A percentile compares a stretch with the other conserved stretches of the same genome.
These are phyloP conservation scores for Lagerstroemia fauriei DNA, from an alignment of 441 rosid genomes.

Conservation along the genomic window DNA sequence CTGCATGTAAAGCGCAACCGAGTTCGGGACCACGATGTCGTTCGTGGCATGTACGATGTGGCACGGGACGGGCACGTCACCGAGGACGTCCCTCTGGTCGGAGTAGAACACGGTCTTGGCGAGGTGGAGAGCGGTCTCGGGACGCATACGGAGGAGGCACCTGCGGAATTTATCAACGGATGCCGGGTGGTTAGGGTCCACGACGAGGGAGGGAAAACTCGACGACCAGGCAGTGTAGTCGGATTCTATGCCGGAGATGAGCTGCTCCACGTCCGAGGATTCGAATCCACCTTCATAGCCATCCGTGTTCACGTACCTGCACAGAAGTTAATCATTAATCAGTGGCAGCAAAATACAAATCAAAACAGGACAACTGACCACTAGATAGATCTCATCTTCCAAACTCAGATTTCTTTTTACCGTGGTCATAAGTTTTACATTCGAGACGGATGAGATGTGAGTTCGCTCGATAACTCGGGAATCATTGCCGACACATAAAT, in stretches of 20 bases:
- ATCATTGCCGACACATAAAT: no score
- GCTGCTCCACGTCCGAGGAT: constrained; percentile 38
- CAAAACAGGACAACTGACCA: no score
- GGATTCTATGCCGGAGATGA: constrained; percentile 49
- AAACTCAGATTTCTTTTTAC: no score
- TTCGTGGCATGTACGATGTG: constrained; percentile 55
- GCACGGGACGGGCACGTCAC: constrained; percentile 57
- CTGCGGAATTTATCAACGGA: constrained; percentile 37
- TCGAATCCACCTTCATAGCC: constrained; percentile 69
- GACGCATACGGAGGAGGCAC: constrained; percentile 53
- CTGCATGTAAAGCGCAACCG: constrained; percentile 67
- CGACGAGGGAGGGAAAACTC: constrained; percentile 43
- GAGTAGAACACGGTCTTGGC: constrained; percentile 63
- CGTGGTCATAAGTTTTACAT: no score
- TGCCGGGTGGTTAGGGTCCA: constrained; percentile 46
- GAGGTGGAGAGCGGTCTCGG: constrained; percentile 53
- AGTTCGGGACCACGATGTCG: constrained; percentile 58
- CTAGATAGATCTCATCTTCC: no score
- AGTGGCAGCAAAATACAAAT: no score
- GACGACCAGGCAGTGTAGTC: constrained; percentile 54
- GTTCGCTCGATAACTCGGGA: no score
- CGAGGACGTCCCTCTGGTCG: constrained; percentile 61
- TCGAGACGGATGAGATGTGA: no score
- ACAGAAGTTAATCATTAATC: not conserved
- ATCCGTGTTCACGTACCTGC: constrained; percentile 57